These are phyloP conservation scores for Aspergillus sp. DNA, from an alignment of 2,329 filamentous ascomycete species.

Conservation along the genomic window DNA sequence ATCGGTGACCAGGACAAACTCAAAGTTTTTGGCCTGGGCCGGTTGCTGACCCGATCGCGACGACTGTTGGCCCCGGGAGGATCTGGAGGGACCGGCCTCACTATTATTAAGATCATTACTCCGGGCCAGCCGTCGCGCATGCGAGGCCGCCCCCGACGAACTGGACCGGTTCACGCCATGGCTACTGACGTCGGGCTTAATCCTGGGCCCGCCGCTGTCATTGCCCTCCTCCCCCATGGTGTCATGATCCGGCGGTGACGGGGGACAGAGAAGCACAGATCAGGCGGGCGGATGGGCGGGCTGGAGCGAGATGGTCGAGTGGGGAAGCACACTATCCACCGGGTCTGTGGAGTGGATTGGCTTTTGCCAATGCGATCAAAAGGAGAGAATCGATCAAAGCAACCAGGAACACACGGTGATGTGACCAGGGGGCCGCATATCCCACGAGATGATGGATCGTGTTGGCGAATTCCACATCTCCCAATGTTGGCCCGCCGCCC, in stretches of 20 bases:
- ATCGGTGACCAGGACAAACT: constrained; percentile 34
- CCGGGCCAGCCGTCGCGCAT: constrained; percentile 8
- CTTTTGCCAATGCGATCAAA: constrained; percentile 8
- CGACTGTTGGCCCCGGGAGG: constrained; percentile 8
- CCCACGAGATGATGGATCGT: constrained; percentile 5
- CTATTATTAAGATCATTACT: constrained; percentile 6
- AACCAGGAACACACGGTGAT: constrained; percentile 4
- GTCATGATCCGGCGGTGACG: constrained; percentile 21
- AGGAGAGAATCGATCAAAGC: constrained; percentile 4
- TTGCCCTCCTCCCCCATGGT: constrained; percentile 28
- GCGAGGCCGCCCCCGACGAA: constrained; percentile 1
- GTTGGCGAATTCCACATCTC: constrained; percentile 6
- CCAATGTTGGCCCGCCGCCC: constrained; percentile 22
- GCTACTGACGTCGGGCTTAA: constrained; percentile 6
- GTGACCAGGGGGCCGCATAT: constrained; percentile 5
- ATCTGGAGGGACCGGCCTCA: not conserved
- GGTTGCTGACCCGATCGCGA: constrained; percentile 8
- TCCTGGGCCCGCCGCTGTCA: constrained; percentile 10
- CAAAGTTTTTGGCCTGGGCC: constrained; percentile 26
- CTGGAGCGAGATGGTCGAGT: no score
- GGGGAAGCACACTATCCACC: constrained; percentile 10
- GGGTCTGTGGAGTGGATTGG: constrained; percentile 13
- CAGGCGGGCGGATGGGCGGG: constrained; percentile 3
- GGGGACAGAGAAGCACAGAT: constrained; percentile 10
- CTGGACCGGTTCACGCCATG: constrained; percentile 5